Evolutionary conservation across 768 basidiomycete genomes (phyloP).

Genomic region (Boletus bicolor): DNA sequence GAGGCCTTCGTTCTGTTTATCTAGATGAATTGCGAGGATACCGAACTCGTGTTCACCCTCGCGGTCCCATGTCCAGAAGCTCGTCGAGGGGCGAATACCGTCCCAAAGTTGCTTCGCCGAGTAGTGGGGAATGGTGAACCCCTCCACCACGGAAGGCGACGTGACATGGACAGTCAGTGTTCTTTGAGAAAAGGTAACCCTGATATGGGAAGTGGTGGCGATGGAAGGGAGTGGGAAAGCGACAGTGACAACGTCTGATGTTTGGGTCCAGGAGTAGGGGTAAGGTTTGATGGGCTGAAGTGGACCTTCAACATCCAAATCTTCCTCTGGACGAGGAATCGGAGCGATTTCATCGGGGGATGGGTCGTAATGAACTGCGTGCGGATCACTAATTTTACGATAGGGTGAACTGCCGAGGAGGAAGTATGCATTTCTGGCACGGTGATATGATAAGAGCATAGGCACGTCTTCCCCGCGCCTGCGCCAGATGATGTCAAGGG

Average conservation of each 20-base stretch:
- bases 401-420: conserved; percentile 60
- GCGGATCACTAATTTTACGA: conserved; percentile 35
- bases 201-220: conserved; percentile 61
- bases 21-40: conserved; percentile 77
- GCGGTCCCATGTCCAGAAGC: conserved; percentile 92
- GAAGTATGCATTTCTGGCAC: conserved; percentile 45
- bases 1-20: conserved; percentile 79
- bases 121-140: conserved; percentile 52
- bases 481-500: conserved; percentile 64
- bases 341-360: conserved; percentile 64
- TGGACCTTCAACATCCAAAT: conserved; percentile 39
- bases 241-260: conserved; percentile 76
- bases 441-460: conserved; percentile 49
- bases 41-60: conserved; percentile 67
- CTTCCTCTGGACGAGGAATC: conserved; percentile 62
- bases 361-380: conserved; percentile 48
- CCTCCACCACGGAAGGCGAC: conserved; percentile 26
- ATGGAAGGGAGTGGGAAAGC: conserved; percentile 78
- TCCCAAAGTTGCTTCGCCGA: conserved; percentile 74
- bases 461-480: conserved; percentile 71
- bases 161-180: conserved; percentile 65
- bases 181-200: conserved; percentile 59
- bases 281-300: conserved; percentile 50
- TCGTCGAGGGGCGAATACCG: conserved; percentile 67
- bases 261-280: conserved; percentile 94